Evolutionary conservation across 257 asterid genomes (phyloP), one percentile per base, ranked within the genome.

Genomic region (Gentiana macrophylla): DNA sequence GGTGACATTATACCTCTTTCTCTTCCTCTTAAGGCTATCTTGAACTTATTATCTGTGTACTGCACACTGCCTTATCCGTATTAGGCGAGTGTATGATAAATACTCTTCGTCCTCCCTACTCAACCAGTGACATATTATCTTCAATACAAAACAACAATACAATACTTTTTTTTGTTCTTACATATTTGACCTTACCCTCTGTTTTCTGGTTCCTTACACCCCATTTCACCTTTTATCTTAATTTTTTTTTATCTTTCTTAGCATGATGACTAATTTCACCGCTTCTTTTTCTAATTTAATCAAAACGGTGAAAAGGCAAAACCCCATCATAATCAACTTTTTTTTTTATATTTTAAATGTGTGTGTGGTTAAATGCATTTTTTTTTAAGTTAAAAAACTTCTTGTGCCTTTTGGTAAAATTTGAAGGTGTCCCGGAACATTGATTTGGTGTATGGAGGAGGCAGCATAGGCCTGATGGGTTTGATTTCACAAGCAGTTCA

Each of bases 401-500:
- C 5, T 41, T 41, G 6, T 41, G 9, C 46, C 46, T 41, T 41
- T 46, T 35, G 35, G 58, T 57, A 64, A 67, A 50, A 61, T 43
- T 50, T 67, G 52, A 67, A 89, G 95, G 95, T 89, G 33, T 80
- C 83, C 43, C 77, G 82, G 60, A 83, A 84, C 83, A 86, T 86
- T 73, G 97, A 89, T 86, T 81, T 89, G 83, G 97, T 89, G 58
- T 86, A 89, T 74, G 97, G 97, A 67, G 97, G 97, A 57, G 97
- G 97, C 2, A 89, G 97, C 87, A 86, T 89, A 73, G 97, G 97
- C 67, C 80, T 89, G 43, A 89, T 86, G 97, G 97, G 97, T 9
- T 73, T 86, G 77, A 80, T 89, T 65, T 86, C 95, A 6, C 97
- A 89, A 71, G 97, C 94, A 68, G 97, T 89, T 79, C 92, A 83